Evolutionary conservation across 2,329 filamentous ascomycete genomes (phyloP), one percentile per base, ranked within the genome.

Genomic region (Lachnellula cervina): DNA sequence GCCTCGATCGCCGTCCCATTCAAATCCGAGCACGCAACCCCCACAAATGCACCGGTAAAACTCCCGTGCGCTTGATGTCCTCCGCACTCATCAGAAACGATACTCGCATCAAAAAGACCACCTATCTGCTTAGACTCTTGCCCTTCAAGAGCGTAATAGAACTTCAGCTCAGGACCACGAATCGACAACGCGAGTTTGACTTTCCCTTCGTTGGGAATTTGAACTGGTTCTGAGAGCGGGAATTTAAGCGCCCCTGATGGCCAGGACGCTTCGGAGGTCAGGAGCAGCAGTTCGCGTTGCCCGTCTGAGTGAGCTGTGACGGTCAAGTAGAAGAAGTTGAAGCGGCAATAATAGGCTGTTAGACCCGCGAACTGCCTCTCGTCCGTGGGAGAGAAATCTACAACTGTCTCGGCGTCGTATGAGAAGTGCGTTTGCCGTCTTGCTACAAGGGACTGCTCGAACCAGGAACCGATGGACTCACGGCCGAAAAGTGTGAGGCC

Each of bases 301-400:
- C 81, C 81, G 52, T 82, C 76, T 0, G 76, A 71, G 62, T 81
- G 70, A 0, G 81, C 81, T 2, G 81, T 81, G 2, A 86, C 78
- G 0, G 80, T 76, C 5, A 86, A 73, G 61, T 85, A 86, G 72
- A 83, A 85, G 69, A 84, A 86, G 69, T 86, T 86, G 71, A 74
- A 85, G 3, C 82, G 80, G 64, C 78, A 81, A 70, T 86, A 86
- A 68, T 86, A 86, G 0, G 80, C 80, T 13, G 79, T 80, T 7
- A 86, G 70, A 0, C 83, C 82, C 0, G 82, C 82, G 57, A 82
- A 85, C 60, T 84, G 77, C 11, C 82, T 74, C 71, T 84, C 81
- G 62, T 86, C 82, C 0, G 69, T 67, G 0, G 82, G 82, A 0
- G 71, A 69, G 62, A 82, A 84, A 55, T 77, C 73, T 2, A 84